A percentile compares a stretch with the other conserved stretches of the same genome.
Conservation (phyloP, 2,329 filamentous ascomycete species). For the Pleoardoris graminearum region DNA sequence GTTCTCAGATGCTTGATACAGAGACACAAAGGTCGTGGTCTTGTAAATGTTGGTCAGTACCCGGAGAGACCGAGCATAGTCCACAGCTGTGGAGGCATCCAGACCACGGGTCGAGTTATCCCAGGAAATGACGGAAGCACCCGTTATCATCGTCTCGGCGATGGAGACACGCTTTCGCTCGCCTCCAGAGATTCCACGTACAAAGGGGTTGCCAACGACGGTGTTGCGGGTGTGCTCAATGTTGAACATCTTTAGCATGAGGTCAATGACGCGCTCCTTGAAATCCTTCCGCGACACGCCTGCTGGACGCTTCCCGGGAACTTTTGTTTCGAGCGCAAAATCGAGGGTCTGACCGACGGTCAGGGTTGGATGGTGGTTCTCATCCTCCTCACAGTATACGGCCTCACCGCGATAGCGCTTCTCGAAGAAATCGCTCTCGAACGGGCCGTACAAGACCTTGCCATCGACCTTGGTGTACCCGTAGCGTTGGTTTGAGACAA, state of each 20-base stretch:
- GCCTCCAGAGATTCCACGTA: slow-evolving; percentile 78
- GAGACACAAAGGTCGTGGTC: slow-evolving; percentile 80
- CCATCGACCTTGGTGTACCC: slow-evolving; percentile 66
- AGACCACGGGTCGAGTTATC: slow-evolving; percentile 54
- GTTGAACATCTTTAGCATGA: slow-evolving; percentile 88
- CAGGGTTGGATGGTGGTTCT: slow-evolving; percentile 81
- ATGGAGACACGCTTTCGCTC: slow-evolving; percentile 82
- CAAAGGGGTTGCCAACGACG: slow-evolving; percentile 79
- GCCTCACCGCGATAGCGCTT: slow-evolving; percentile 78
- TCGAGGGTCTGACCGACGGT: slow-evolving; percentile 85
- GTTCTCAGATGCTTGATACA: slow-evolving; percentile 85
- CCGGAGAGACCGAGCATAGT: slow-evolving; percentile 54
- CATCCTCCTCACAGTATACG: slow-evolving; percentile 85
- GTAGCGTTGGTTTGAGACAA: slow-evolving; percentile 59
- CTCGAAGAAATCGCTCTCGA: slow-evolving; percentile 69
- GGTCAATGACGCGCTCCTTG: slow-evolving; percentile 73
- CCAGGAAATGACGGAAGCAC: slow-evolving; percentile 71
- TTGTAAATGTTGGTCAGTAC: slow-evolving; percentile 79
- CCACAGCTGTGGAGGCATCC: slow-evolving; percentile 54
- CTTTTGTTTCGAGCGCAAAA: slow-evolving; percentile 84
- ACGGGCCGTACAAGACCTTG: slow-evolving; percentile 77
- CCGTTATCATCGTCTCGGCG: slow-evolving; percentile 78
- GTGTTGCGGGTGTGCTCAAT: slow-evolving; percentile 87
- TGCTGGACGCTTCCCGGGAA: slow-evolving; percentile 75
- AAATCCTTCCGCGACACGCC: slow-evolving; percentile 74